phyloP scores from a whole-genome alignment of 2,329 filamentous ascomycete genomes.

The Colletotrichum destructivum region DNA sequence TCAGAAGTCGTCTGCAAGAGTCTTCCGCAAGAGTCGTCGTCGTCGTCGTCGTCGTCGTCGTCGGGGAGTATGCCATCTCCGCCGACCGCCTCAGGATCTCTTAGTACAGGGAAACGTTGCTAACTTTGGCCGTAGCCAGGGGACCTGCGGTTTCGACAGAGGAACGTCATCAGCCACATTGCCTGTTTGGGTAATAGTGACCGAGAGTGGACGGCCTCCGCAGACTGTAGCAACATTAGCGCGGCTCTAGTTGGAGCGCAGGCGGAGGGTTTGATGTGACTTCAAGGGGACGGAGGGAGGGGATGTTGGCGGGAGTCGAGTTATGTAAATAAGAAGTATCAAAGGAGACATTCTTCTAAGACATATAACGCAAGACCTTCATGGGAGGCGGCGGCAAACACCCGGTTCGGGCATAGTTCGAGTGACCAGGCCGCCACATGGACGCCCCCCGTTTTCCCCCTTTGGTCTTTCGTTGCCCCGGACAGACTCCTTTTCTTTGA shows the following conservation, averaged over 20 bases:
- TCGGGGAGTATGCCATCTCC: not conserved
- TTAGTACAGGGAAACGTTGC: not conserved
- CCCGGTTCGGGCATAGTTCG: not conserved
- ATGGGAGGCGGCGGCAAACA: not conserved
- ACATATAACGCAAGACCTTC: not conserved
- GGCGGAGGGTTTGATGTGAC: not conserved
- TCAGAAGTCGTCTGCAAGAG: too few relatives aligned
- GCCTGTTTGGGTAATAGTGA: not conserved
- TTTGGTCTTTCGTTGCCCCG: not conserved
- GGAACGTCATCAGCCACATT: not conserved
- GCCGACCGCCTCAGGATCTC: not conserved
- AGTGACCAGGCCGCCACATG: constrained; percentile 4
- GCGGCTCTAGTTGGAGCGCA: not conserved
- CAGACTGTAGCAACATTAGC: not conserved
- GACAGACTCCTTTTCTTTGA: constrained; percentile 2
- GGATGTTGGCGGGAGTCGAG: not conserved
- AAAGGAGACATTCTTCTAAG: not conserved
- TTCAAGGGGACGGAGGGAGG: not conserved
- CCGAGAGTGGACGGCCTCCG: not conserved
- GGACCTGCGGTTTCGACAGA: not conserved
- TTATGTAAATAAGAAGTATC: not conserved
- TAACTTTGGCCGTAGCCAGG: not conserved
- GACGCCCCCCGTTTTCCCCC: not conserved
- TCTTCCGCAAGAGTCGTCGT: not conserved
- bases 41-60: too few relatives aligned